phyloP scores from a whole-genome alignment of 2,329 filamentous ascomycete species.

The Bipolaris victoriae region DNA sequence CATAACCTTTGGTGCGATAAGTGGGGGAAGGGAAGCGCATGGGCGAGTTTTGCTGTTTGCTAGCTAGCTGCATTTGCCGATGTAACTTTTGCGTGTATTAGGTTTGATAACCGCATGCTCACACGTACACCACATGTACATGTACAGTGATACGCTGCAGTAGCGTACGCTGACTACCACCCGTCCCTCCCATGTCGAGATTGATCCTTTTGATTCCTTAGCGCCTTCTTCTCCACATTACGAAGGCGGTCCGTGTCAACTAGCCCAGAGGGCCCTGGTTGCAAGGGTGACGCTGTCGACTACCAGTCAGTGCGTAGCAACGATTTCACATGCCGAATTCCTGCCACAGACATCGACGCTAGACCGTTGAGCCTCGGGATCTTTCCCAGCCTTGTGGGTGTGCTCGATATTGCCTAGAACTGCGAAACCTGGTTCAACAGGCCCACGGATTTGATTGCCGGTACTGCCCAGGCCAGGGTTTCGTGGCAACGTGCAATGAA shows the following conservation, averaged over 20 bases:
- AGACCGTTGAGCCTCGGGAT: constrained; percentile 22
- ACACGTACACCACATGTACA: constrained; percentile 4
- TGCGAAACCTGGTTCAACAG: constrained; percentile 9
- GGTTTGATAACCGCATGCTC: constrained; percentile 13
- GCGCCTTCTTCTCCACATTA: constrained; percentile 17
- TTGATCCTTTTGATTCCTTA: constrained; percentile 4
- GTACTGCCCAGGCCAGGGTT: constrained; percentile 4
- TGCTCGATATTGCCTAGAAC: constrained; percentile 16
- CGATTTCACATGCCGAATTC: constrained; percentile 12
- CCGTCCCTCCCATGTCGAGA: constrained; percentile 5
- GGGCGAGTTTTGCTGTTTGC: too few species aligned
- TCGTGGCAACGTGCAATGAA: background rate
- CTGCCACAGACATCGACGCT: background rate
- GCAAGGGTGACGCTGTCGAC: background rate
- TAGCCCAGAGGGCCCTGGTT: constrained; percentile 5
- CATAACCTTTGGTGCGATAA: background rate
- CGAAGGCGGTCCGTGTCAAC: constrained; percentile 3
- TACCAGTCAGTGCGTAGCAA: constrained; percentile 3
- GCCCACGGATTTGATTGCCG: constrained; percentile 2
- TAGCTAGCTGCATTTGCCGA: background rate
- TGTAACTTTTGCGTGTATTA: constrained; percentile 4
- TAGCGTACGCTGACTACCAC: constrained; percentile 16
- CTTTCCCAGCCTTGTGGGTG: constrained; percentile 17
- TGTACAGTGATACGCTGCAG: constrained; percentile 13
- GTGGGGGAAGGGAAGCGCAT: too few species aligned